A percentile compares a stretch with the other conserved stretches of the same genome.
Conservation (phyloP, 257 asterid species). For the Plectranthus barbatus region DNA sequence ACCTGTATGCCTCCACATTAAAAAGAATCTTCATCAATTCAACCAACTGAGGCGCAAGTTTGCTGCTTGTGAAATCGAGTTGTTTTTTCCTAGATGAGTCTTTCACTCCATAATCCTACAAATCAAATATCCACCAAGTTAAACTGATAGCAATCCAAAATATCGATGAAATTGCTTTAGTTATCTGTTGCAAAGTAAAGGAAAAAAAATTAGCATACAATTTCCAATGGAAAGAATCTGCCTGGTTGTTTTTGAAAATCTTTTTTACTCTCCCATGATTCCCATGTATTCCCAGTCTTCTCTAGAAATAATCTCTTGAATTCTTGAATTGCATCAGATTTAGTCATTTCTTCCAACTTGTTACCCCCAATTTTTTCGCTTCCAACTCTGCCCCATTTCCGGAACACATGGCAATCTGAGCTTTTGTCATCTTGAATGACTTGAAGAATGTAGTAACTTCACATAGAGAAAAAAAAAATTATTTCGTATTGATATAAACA, state of each 20-base stretch:
- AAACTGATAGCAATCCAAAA: slow-evolving; percentile 13
- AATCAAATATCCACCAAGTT: not conserved
- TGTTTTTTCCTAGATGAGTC: slow-evolving; percentile 49
- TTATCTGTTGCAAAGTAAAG: not conserved
- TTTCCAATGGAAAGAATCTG: slow-evolving; percentile 79
- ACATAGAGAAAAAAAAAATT: slow-evolving; percentile 11
- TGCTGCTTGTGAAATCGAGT: slow-evolving; percentile 46
- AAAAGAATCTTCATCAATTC: slow-evolving; percentile 92
- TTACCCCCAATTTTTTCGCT: slow-evolving; percentile 78
- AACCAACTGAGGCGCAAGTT: slow-evolving; percentile 62
- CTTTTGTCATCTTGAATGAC: slow-evolving; percentile 91
- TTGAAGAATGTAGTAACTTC: slow-evolving; percentile 89
- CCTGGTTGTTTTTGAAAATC: slow-evolving; percentile 86
- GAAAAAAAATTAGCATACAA: slow-evolving; percentile 39
- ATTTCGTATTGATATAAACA: not conserved
- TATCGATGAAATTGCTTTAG: not conserved
- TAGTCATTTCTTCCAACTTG: slow-evolving; percentile 58
- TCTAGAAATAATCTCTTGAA: slow-evolving; percentile 80
- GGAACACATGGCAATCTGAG: slow-evolving; percentile 72
- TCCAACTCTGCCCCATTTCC: slow-evolving; percentile 99
- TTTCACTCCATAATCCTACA: slow-evolving; percentile 90
- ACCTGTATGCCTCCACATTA: slow-evolving; percentile 96
- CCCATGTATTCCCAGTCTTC: slow-evolving; percentile 94
- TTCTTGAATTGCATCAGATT: slow-evolving; percentile 60
- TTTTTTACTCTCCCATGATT: slow-evolving; percentile 60